Base-by-base conservation (phyloP, 2,329 filamentous ascomycete species). In the Aphanoascus verrucosus region DNA sequence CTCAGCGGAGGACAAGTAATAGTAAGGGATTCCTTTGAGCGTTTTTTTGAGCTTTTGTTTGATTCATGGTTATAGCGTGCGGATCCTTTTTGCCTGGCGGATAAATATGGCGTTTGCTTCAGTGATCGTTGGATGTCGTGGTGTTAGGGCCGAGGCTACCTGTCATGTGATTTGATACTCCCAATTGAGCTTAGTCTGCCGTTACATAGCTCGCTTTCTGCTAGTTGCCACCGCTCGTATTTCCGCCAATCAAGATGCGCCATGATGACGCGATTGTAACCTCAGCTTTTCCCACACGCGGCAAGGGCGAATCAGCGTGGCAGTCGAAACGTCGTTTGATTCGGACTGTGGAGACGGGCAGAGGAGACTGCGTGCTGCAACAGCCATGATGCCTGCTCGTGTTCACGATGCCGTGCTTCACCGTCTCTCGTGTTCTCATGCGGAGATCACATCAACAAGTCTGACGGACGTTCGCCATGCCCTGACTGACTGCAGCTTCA, bases 1-100 rank as follows among this genome's bases (percentile, higher is more conserved):
- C 81, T 14, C 77, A 78, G 67, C 74, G 84, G 63, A 85, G 85
- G 72, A 78, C 80, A 53, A 88, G 85, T 67, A 73, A 87, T 67
- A 88, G 82, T 44, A 88, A 89, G 70, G 85, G 85, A n/a, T 88
- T 89, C 65, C 72, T 88, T 68, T 88, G 61, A 68, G 44, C 31
- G n/a, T 35, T n/a, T 41, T 35, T n/a, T 41, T 41, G 19, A 28
- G 23, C 23, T 28, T 28, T 7, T 28, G 6, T 53, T 46, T 45
- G 17, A 37, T 19, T 38, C 28, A 23, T n/a, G n/a, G n/a, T n/a
- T 28, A 28, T 28, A 28, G 23, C 23, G 23, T 28, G 3, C n/a
- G 35, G 35, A 37, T 37, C 12, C n/a, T 37, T 12, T 37, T 37
- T 37, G 9, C 35, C 8, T 37, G 35, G 9, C 2, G n/a, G 5